These are phyloP conservation scores for Coffea humblotiana DNA, from an alignment of 305 asterid genomes.

Conservation along the genomic window DNA sequence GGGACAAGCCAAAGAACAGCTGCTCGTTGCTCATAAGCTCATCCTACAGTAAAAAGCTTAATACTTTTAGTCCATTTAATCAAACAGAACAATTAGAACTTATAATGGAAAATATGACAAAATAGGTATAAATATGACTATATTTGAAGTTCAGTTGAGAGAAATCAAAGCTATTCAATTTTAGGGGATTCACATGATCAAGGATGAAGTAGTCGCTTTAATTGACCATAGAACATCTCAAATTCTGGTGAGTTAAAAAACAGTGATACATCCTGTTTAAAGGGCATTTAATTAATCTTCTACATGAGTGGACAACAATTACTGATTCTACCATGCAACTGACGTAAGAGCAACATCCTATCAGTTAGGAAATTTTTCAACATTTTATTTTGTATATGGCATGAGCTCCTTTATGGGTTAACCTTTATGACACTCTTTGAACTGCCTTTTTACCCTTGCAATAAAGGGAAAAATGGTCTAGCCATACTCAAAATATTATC, in stretches of 20 bases:
- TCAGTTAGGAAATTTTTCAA: neutral
- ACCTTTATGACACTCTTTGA: too few species aligned
- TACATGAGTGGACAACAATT: neutral
- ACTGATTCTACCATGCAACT: neutral
- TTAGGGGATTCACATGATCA: neutral
- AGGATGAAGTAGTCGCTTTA: neutral
- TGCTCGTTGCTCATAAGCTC: slow-evolving; percentile 97
- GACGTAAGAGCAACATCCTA: neutral
- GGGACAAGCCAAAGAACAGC: slow-evolving; percentile 91
- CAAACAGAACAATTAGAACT: neutral
- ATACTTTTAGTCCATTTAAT: slow-evolving; percentile 2
- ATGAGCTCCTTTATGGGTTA: too few species aligned
- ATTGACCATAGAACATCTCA: neutral
- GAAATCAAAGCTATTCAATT: neutral
- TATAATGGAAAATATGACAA: neutral
- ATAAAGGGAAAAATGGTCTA: too few species aligned
- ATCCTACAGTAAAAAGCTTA: slow-evolving; percentile 51
- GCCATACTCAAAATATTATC: too few species aligned
- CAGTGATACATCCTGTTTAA: neutral
- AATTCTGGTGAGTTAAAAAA: neutral
- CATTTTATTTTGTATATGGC: too few species aligned
- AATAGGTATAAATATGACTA: neutral
- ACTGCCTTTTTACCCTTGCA: too few species aligned
- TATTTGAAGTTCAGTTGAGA: neutral
- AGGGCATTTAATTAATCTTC: neutral